A percentile compares a stretch with the other conserved stretches of the same genome.
Evolutionary conservation across 345 rosid species (phyloP).

Genomic region (Xanthoceras sorbifolium): DNA sequence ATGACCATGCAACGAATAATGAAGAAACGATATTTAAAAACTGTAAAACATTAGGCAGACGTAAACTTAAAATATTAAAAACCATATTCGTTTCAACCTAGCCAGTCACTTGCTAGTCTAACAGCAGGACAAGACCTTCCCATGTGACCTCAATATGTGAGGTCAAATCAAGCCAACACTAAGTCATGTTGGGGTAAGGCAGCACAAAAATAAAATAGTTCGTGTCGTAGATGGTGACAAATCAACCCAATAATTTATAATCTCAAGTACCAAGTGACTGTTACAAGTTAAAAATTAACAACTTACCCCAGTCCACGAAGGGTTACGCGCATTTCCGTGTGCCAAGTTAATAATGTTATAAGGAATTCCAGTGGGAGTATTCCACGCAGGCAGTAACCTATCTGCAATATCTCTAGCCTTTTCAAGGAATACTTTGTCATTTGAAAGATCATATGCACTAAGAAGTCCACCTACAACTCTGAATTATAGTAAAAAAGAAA

Average conservation of each 20-base stretch:
- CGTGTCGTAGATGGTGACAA: background rate
- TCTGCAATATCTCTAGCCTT: conserved; percentile 97
- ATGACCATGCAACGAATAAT: background rate
- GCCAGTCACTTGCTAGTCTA: background rate
- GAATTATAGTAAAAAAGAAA: conserved; percentile 23
- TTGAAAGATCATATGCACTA: conserved; percentile 92
- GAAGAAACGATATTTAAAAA: background rate
- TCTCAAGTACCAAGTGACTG: background rate
- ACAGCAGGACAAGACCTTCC: conserved; percentile 8
- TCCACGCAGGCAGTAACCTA: conserved; percentile 96
- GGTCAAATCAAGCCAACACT: too few relatives aligned
- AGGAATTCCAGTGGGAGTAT: conserved; percentile 83
- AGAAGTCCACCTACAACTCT: conserved; percentile 99
- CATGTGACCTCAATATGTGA: too few relatives aligned
- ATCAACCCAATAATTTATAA: background rate
- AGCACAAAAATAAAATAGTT: background rate
- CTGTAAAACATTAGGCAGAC: background rate
- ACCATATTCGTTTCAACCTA: background rate
- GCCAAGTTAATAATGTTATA: conserved; percentile 84
- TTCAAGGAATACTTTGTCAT: conserved; percentile 83
- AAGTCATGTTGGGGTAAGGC: background rate
- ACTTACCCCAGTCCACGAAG: conserved; percentile 96
- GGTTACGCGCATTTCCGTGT: conserved; percentile 75
- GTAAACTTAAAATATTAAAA: background rate
- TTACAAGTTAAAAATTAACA: background rate